Evolutionary conservation across 345 rosid species (phyloP).

Genomic region (Brassica nigra): DNA sequence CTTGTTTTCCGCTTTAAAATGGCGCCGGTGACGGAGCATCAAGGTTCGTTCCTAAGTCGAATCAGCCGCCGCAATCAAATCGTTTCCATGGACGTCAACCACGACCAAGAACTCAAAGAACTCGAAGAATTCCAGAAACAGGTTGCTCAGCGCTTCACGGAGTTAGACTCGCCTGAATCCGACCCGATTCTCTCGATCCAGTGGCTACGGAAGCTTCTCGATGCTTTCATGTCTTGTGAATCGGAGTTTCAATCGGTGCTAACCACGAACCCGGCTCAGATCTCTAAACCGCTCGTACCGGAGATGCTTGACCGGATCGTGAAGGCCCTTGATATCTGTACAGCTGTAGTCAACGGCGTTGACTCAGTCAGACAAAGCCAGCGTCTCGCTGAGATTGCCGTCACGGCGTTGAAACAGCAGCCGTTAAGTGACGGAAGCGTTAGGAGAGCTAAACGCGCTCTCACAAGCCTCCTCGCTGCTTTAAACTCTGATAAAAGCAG

Average conservation of each 20-base stretch:
- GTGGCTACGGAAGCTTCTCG: slow-evolving; percentile 79
- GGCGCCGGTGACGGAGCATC: slow-evolving; percentile 77
- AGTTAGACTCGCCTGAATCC: slow-evolving; percentile 43
- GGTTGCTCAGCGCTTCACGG: slow-evolving; percentile 68
- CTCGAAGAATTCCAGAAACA: slow-evolving; percentile 72
- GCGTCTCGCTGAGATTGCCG: slow-evolving; percentile 71
- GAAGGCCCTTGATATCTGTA: slow-evolving; percentile 77
- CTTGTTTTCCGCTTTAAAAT: not conserved
- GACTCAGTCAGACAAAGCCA: slow-evolving; percentile 72
- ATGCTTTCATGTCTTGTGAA: slow-evolving; percentile 78
- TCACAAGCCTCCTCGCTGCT: slow-evolving; percentile 47
- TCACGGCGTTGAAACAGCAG: slow-evolving; percentile 59
- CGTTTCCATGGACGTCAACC: slow-evolving; percentile 70
- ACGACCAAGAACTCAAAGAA: slow-evolving; percentile 85
- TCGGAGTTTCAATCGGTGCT: slow-evolving; percentile 82
- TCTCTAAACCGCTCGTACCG: slow-evolving; percentile 66
- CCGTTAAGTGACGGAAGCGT: slow-evolving; percentile 84
- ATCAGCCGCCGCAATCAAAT: slow-evolving; percentile 86
- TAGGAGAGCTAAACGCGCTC: slow-evolving; percentile 73
- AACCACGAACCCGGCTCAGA: slow-evolving; percentile 53
- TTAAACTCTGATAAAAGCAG: slow-evolving; percentile 41
- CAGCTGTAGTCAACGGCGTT: slow-evolving; percentile 69
- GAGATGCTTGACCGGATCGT: slow-evolving; percentile 78
- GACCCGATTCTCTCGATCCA: slow-evolving; percentile 63
- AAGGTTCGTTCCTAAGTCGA: slow-evolving; percentile 71